phyloP scores from a whole-genome alignment of 1,139 yeast species.

The Williopsis jadinii region DNA sequence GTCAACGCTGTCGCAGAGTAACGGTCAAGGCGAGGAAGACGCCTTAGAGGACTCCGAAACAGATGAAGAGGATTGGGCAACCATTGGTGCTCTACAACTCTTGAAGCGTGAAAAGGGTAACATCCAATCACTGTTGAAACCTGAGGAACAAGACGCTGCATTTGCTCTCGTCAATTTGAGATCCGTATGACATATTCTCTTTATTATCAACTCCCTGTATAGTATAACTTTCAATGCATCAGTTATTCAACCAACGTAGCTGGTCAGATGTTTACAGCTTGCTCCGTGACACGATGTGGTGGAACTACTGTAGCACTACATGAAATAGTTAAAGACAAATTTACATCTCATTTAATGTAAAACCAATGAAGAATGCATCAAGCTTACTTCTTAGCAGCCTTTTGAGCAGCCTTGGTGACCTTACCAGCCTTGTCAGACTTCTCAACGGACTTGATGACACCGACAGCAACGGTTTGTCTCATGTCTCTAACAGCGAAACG shows the following conservation, averaged over 20 bases:
- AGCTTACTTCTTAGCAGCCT: conserved; percentile 94
- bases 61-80: conserved; percentile 94
- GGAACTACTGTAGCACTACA: neutral
- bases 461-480: conserved; percentile 99
- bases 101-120: conserved; percentile 4
- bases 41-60: conserved; percentile 39
- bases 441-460: conserved; percentile 98
- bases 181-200: conserved; percentile 19
- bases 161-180: conserved; percentile 56
- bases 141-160: conserved; percentile 46
- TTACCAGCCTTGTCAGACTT: conserved; percentile 91
- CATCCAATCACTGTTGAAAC: conserved; percentile 3
- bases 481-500: conserved; percentile 99
- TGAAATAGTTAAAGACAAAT: neutral
- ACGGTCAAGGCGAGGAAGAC: conserved; percentile 5
- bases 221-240: neutral
- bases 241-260: neutral
- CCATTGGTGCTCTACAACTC: conserved; percentile 69
- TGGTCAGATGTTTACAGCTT: neutral
- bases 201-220: neutral
- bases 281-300: neutral
- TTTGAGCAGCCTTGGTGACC: conserved; percentile 99
- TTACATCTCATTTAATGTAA: neutral
- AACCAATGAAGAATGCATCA: conserved; percentile 2
- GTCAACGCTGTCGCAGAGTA: conserved; percentile 16